A percentile compares a stretch with the other conserved stretches of the same genome.
These are phyloP conservation scores for Barnettozyma siamensis DNA, from an alignment of 805 yeast genomes.

Conservation along the genomic window DNA sequence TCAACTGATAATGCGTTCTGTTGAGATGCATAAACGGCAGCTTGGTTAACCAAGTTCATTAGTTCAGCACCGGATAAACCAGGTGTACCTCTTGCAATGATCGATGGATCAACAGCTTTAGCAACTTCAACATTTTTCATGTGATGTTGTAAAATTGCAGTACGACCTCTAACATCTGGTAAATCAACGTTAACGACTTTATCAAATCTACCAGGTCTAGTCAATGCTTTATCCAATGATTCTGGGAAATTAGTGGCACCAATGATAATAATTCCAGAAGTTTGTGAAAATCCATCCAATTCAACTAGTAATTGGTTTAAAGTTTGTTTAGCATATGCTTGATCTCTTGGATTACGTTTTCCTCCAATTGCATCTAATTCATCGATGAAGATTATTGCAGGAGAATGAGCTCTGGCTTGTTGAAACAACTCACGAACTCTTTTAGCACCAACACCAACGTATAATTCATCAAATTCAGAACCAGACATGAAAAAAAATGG, in stretches of 20 bases:
- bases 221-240: constrained; percentile 90
- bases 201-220: constrained; percentile 98
- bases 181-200: constrained; percentile 91
- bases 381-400: constrained; percentile 95
- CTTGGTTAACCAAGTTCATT: constrained; percentile 93
- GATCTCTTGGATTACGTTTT: constrained; percentile 94
- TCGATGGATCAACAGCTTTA: constrained; percentile 77
- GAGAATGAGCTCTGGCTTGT: constrained; percentile 92
- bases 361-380: constrained; percentile 99
- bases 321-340: constrained; percentile 97
- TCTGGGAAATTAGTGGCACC: constrained; percentile 99
- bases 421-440: constrained; percentile 90
- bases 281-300: constrained; percentile 90
- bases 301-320: constrained; percentile 93
- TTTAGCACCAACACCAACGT: constrained; percentile 99
- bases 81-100: constrained; percentile 95
- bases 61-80: constrained; percentile 98
- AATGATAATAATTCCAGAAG: constrained; percentile 88
- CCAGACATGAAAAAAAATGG: constrained; percentile 99
- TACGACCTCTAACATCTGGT: constrained; percentile 97
- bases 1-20: constrained; percentile 85
- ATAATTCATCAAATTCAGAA: constrained; percentile 94
- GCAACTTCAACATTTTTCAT: constrained; percentile 86
- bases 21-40: constrained; percentile 95
- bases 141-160: constrained; percentile 87